phyloP scores from a whole-genome alignment of 1,284 basidiomycete genomes.

The Trametes versicolor region DNA sequence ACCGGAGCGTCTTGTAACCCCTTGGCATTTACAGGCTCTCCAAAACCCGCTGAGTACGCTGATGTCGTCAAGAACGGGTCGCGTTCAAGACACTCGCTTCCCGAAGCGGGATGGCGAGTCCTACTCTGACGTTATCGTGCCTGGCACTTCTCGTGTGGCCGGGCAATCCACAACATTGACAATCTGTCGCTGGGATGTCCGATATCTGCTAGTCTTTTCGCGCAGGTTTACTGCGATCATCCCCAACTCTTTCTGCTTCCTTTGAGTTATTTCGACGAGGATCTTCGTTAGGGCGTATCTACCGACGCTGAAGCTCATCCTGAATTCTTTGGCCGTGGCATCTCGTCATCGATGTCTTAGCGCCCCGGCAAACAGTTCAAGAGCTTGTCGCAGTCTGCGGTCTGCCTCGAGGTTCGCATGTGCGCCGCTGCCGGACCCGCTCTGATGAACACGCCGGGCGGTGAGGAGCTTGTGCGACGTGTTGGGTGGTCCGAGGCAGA shows the following conservation, averaged over 20 bases:
- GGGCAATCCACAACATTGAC: too few species aligned
- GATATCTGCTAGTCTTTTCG: not conserved
- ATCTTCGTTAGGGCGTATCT: too few species aligned
- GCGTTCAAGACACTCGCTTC: not conserved
- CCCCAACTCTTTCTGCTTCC: too few species aligned
- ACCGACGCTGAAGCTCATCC: too few species aligned
- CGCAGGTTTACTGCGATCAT: not conserved
- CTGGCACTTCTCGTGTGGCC: too few species aligned
- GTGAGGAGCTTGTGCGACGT: not conserved
- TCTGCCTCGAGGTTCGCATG: constrained; percentile 10
- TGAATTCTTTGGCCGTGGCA: not conserved
- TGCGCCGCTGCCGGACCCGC: not conserved
- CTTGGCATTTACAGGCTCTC: too few species aligned
- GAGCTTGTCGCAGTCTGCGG: not conserved
- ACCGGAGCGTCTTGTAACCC: too few species aligned
- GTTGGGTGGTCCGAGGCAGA: not conserved
- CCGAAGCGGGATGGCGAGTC: not conserved
- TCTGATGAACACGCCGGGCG: not conserved
- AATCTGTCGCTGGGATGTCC: too few species aligned
- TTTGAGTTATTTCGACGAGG: too few species aligned
- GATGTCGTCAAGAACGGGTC: too few species aligned
- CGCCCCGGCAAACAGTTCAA: constrained; percentile 12
- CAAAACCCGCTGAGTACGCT: too few species aligned
- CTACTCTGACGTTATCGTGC: not conserved
- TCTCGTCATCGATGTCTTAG: constrained; percentile 18